phyloP scores from a whole-genome alignment of 2,329 filamentous ascomycete genomes.

The Alternaria sp. region DNA sequence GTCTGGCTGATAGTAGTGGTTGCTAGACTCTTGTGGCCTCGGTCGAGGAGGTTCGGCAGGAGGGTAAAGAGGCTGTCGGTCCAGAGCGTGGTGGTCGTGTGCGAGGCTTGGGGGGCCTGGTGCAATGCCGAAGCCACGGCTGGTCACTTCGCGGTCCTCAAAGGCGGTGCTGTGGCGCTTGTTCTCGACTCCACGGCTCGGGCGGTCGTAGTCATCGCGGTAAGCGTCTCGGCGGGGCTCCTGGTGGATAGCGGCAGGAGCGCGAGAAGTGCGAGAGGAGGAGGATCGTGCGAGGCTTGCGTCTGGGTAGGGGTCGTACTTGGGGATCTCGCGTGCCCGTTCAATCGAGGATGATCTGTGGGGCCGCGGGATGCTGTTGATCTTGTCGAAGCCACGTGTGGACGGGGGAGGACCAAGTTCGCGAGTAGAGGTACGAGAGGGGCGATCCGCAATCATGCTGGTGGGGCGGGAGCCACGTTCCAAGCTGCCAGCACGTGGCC shows the following conservation, averaged over 20 bases:
- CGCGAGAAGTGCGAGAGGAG: conserved; percentile 51
- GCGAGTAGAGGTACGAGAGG: conserved; percentile 43
- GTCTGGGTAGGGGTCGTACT: conserved; percentile 51
- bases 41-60: conserved; percentile 22
- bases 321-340: conserved; percentile 37
- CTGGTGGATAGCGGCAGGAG: conserved; percentile 56
- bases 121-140: conserved; percentile 57
- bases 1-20: conserved; percentile 34
- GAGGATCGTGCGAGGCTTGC: conserved; percentile 34
- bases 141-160: conserved; percentile 53
- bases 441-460: conserved; percentile 52
- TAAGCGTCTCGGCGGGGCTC: conserved; percentile 51
- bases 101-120: conserved; percentile 21
- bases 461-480: conserved; percentile 54
- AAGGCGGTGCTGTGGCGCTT: conserved; percentile 45
- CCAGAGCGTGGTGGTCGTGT: conserved; percentile 48
- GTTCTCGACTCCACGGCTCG: conserved; percentile 49
- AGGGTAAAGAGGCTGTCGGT: conserved; percentile 42
- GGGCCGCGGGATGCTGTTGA: conserved; percentile 52
- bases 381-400: conserved; percentile 73
- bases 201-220: conserved; percentile 54
- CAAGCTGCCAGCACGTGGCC: conserved; percentile 53
- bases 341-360: conserved; percentile 43
- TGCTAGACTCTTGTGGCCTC: conserved; percentile 23
- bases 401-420: conserved; percentile 66